A percentile compares a stretch with the other conserved stretches of the same genome.
These are phyloP conservation scores for Aureoboletus auriporus DNA, from an alignment of 768 basidiomycete species.

Conservation along the genomic window DNA sequence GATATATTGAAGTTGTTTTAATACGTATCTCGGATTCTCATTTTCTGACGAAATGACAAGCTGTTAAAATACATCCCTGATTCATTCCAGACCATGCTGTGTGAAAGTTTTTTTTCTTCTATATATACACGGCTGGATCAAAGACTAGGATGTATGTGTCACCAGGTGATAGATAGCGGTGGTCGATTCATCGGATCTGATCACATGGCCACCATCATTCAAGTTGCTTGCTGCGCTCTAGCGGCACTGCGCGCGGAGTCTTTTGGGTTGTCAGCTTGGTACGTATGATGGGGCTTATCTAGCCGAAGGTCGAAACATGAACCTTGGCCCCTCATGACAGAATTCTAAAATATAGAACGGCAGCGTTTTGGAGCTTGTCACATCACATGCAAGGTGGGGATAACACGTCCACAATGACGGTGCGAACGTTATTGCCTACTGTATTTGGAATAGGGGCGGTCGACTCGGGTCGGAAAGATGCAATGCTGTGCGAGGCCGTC, in stretches of 20 bases:
- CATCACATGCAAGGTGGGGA: no score
- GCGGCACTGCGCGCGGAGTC: neutral
- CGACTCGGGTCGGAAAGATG: no score
- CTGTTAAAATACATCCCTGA: constrained; percentile 2
- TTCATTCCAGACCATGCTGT: no score
- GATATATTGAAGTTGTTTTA: constrained; percentile 64
- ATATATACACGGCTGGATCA: no score
- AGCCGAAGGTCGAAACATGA: neutral
- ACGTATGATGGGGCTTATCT: constrained; percentile 8
- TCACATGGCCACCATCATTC: neutral
- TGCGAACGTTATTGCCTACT: no score
- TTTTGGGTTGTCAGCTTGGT: neutral
- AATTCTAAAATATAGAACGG: neutral
- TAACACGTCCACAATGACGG: neutral
- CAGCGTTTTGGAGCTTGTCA: no score
- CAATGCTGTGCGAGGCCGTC: no score
- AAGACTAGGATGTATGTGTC: neutral
- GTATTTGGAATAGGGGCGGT: no score
- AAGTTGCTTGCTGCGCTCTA: neutral
- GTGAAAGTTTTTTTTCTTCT: no score
- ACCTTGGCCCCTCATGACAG: neutral
- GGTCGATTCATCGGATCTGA: neutral
- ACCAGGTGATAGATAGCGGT: neutral
- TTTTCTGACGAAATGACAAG: neutral
- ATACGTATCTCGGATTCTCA: neutral